phyloP scores from a whole-genome alignment of 805 yeast genomes.

The Spathaspora boniae region DNA sequence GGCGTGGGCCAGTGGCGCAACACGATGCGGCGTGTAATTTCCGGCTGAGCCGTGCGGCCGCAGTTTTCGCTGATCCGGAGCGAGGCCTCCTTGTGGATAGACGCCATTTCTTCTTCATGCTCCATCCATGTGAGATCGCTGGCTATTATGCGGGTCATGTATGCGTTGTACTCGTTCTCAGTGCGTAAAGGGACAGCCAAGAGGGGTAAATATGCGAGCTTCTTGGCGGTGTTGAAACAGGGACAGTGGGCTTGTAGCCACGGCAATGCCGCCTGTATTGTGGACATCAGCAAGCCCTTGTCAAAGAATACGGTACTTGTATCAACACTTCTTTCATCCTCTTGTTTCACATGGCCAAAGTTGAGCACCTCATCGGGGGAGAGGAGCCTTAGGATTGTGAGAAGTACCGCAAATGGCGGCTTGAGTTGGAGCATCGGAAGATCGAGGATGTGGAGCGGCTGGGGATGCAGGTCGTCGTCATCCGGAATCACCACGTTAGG shows the following conservation, averaged over 20 bases:
- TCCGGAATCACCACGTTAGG: conserved; percentile 3
- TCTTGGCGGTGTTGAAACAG: conserved; percentile 19
- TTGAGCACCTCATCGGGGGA: conserved; percentile 49
- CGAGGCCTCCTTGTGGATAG: conserved; percentile 55
- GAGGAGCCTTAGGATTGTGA: conserved; percentile 45
- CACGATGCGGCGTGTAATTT: conserved; percentile 56
- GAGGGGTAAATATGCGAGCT: conserved; percentile 22
- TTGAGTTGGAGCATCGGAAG: conserved; percentile 47
- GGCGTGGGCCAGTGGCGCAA: conserved; percentile 23
- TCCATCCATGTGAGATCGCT: conserved; percentile 46
- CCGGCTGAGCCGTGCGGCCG: conserved; percentile 82
- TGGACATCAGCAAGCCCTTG: conserved; percentile 28
- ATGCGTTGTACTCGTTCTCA: conserved; percentile 38
- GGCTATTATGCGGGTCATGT: conserved; percentile 49
- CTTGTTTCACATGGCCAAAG: conserved; percentile 26
- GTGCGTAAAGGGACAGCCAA: conserved; percentile 25
- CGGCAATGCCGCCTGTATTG: conserved; percentile 22
- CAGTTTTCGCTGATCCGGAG: conserved; percentile 72
- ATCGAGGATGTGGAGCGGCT: conserved; percentile 53
- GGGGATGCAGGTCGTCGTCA: conserved; percentile 19
- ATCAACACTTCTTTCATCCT: conserved; percentile 10
- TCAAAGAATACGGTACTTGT: conserved; percentile 25
- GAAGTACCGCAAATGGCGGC: conserved; percentile 47
- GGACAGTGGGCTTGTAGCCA: conserved; percentile 47
- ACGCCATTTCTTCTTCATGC: conserved; percentile 28